phyloP scores from a whole-genome alignment of 495 filamentous ascomycete species.

The Penicillium manginii region DNA sequence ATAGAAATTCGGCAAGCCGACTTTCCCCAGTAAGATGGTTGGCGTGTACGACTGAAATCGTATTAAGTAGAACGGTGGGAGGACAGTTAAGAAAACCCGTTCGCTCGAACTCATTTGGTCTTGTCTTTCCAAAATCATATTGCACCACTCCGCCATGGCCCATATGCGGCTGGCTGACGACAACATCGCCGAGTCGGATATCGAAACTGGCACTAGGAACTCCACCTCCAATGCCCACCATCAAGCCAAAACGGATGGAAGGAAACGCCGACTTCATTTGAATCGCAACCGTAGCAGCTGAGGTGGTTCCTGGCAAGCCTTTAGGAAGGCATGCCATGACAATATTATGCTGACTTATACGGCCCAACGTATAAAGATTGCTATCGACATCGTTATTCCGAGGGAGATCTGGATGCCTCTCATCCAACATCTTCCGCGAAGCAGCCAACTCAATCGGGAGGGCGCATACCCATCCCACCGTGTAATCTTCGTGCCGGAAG shows the following conservation, averaged over 20 bases:
- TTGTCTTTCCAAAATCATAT: constrained; percentile 21
- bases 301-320: neutral
- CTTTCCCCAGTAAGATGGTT: neutral
- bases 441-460: neutral
- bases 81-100: neutral
- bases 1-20: neutral
- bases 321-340: neutral
- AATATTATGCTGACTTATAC: neutral
- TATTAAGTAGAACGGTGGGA: neutral
- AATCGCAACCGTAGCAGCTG: neutral
- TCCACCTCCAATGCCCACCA: constrained; percentile 56
- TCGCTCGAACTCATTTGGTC: neutral
- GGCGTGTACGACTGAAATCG: neutral
- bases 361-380: neutral
- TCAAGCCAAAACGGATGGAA: constrained; percentile 42
- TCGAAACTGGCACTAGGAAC: constrained; percentile 25
- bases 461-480: neutral
- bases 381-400: neutral
- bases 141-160: constrained; percentile 21
- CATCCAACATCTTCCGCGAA: neutral
- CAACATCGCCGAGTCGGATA: constrained; percentile 31
- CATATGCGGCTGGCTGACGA: constrained; percentile 21
- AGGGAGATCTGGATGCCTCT: neutral
- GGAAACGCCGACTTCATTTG: constrained; percentile 29
- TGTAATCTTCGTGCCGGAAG: neutral